Conservation (phyloP, 2,329 filamentous ascomycete species). For the Cytospora leucostoma region DNA sequence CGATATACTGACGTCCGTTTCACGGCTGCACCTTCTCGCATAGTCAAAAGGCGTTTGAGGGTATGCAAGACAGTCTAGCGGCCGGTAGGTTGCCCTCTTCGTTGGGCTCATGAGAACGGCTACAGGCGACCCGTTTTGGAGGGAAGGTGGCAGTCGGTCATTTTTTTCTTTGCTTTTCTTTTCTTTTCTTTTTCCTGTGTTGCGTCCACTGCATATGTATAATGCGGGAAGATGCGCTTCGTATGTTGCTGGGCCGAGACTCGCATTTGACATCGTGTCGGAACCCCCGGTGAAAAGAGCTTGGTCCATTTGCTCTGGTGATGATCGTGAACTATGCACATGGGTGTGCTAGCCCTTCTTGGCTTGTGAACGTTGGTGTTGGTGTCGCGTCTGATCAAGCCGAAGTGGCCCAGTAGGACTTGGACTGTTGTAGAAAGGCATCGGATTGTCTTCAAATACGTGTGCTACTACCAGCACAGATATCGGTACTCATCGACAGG, state of each 20-base stretch:
- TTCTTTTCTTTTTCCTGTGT: constrained; percentile 1
- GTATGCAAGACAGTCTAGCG: constrained; percentile 4
- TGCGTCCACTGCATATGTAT: neutral
- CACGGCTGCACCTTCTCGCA: neutral
- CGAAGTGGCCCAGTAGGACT: neutral
- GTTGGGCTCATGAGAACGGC: constrained; percentile 1
- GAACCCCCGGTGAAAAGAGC: neutral
- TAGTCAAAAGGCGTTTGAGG: neutral
- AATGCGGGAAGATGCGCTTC: neutral
- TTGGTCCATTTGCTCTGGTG: neutral
- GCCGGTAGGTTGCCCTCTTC: neutral
- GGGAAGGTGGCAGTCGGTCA: neutral
- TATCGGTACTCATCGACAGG: constrained; percentile 10
- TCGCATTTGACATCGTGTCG: neutral
- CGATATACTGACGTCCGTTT: constrained; percentile 8
- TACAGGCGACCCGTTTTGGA: constrained; percentile 6
- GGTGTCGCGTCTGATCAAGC: neutral
- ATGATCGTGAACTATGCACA: neutral
- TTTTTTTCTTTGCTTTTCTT: neutral
- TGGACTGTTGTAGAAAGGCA: neutral
- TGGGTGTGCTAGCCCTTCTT: neutral
- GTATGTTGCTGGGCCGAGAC: neutral
- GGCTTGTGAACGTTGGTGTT: neutral
- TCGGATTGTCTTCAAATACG: neutral
- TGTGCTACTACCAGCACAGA: constrained; percentile 2